phyloP scores from a whole-genome alignment of 1,139 yeast species.

The Diutina sp. region DNA sequence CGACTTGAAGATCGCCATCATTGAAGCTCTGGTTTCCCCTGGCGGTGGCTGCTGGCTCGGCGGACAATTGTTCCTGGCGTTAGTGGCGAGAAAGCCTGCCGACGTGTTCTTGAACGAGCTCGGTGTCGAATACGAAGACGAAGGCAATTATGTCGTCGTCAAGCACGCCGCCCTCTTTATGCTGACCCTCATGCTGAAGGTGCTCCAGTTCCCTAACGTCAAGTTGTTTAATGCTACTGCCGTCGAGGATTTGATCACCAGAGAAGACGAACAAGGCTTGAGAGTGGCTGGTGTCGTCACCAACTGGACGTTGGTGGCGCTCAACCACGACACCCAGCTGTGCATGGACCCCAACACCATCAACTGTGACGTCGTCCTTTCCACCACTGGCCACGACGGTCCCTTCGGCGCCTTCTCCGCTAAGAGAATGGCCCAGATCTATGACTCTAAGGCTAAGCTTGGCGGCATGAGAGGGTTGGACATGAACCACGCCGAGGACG shows the following conservation, averaged over 20 bases:
- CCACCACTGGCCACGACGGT: slow-evolving; percentile 76
- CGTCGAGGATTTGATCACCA: slow-evolving; percentile 68
- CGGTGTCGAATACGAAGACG: slow-evolving; percentile 60
- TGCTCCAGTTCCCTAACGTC: slow-evolving; percentile 58
- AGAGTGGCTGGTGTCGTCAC: slow-evolving; percentile 73
- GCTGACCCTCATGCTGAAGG: slow-evolving; percentile 60
- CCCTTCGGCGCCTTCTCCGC: slow-evolving; percentile 80
- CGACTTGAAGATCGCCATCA: slow-evolving; percentile 60
- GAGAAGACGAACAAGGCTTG: slow-evolving; percentile 39
- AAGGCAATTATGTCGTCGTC: slow-evolving; percentile 70
- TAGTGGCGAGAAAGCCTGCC: slow-evolving; percentile 74
- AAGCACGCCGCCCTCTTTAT: slow-evolving; percentile 74
- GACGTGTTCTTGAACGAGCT: slow-evolving; percentile 53
- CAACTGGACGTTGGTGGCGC: slow-evolving; percentile 69
- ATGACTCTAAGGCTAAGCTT: slow-evolving; percentile 30
- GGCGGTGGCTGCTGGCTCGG: slow-evolving; percentile 81
- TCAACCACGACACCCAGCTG: slow-evolving; percentile 66
- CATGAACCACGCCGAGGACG: slow-evolving; percentile 71
- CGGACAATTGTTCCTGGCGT: slow-evolving; percentile 70
- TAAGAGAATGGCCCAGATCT: slow-evolving; percentile 18
- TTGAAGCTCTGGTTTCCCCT: slow-evolving; percentile 64
- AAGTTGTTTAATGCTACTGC: slow-evolving; percentile 74
- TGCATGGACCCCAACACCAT: slow-evolving; percentile 83
- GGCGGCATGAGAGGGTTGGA: slow-evolving; percentile 74
- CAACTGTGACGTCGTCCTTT: slow-evolving; percentile 56